Conservation (phyloP, 441 rosid species). For the Erodium moschatum region DNA sequence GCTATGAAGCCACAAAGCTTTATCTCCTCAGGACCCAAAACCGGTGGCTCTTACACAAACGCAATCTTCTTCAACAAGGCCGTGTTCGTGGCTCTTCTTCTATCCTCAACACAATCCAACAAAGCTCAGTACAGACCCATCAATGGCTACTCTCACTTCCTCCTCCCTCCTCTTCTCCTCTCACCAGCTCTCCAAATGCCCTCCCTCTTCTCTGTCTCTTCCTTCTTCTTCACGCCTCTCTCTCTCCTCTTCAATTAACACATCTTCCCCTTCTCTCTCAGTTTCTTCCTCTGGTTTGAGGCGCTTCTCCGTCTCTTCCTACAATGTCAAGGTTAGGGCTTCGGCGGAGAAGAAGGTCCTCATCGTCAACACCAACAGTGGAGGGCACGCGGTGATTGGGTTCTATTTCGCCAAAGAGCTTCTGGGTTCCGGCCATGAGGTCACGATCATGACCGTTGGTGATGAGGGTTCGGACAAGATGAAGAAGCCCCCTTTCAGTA, state of each 20-base stretch:
- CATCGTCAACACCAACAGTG: conserved; percentile 71
- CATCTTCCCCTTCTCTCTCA: conserved; percentile 25
- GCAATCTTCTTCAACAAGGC: not conserved
- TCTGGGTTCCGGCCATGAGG: conserved; percentile 58
- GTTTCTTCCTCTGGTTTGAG: conserved; percentile 26
- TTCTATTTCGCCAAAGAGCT: conserved; percentile 85
- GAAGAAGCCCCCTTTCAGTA: conserved; percentile 82
- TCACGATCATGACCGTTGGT: conserved; percentile 73
- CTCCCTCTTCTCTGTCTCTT: conserved; percentile 24
- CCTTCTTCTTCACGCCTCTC: conserved; percentile 2
- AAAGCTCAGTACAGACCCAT: conserved; percentile 1
- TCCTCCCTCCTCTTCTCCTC: conserved; percentile 34
- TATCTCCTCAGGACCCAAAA: not conserved
- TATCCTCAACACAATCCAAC: too few relatives aligned
- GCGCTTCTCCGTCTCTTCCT: conserved; percentile 26
- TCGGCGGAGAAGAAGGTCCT: conserved; percentile 63
- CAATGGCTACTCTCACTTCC: conserved; percentile 50
- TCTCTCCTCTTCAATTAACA: conserved; percentile 14
- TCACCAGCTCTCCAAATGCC: conserved; percentile 22
- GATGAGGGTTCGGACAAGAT: conserved; percentile 30
- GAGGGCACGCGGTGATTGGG: conserved; percentile 82
- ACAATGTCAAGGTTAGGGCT: conserved; percentile 37
- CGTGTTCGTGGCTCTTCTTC: too few relatives aligned
- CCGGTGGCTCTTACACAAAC: not conserved
- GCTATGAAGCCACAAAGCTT: not conserved